Base-by-base conservation (phyloP, 2,329 filamentous ascomycete genomes). In the Colletotrichum godetiae region DNA sequence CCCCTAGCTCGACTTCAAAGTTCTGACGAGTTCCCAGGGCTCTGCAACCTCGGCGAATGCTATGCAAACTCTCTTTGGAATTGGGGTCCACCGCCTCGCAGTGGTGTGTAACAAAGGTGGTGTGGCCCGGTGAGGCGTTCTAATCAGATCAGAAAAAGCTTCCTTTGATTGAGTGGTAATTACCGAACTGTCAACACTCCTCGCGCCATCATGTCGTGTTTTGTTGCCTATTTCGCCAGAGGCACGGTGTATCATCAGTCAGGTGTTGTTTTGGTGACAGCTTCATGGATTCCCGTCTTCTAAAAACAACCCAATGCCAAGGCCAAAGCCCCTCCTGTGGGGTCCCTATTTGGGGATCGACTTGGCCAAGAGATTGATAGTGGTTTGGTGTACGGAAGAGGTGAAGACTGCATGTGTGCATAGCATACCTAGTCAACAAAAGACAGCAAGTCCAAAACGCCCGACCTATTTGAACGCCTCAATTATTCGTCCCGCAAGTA, bases 281-380 rank as follows among this genome's bases (percentile, higher is more conserved):
- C 57, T 58, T 64, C 27, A 49, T 22, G 31, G 22, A 5, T 42
- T 10, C 37, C 13, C 37, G 37, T 42, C 24, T 73, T 49, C 58
- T 73, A 64, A 60, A 68, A 69, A 73, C 53, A 69, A 60, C 55
- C 35, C 65, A 13, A 4, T 11, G 66, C 66, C 70, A 64, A 69
- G 46, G 29, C 27, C 33, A 65, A 33, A 22, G 24, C 24, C 33
- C 29, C 42, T 22, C 42, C 42, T 35, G 46, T 11, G 46, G 12
- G 24, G 7, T 11, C 11, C 8, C 5, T 3, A 8, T 24, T 35
- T 57, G 27, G 31, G 33, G 53, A 60, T 22, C 58, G 35, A 60
- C 15, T 53, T 27, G 15, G 60, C 70, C 67, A 65, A 73, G 70
- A 61, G 46, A 65, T 70, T 35, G 46, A 61, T 52, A 52, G n/a